These are phyloP conservation scores for Mortierella sp. DNA, from an alignment of 371 early-diverging fungal genomes.

Conservation along the genomic window DNA sequence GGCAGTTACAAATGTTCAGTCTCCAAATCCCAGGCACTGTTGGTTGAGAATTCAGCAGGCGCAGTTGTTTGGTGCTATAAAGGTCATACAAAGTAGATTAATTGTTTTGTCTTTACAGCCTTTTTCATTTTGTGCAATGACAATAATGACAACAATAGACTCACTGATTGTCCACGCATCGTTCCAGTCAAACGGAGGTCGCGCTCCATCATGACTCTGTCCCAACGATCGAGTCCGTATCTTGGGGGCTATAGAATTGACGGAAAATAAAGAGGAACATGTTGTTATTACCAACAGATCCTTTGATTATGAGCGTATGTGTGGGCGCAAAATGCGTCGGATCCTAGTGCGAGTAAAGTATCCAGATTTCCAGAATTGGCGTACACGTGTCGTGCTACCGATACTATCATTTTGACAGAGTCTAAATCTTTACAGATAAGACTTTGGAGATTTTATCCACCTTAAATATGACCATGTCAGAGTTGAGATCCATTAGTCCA, in stretches of 20 bases:
- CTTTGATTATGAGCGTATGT: neutral
- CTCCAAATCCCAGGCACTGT: slow-evolving; percentile 52
- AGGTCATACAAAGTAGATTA: neutral
- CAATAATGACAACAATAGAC: neutral
- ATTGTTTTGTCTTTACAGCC: neutral
- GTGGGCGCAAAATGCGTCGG: no score
- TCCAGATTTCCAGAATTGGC: no score
- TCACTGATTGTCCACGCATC: slow-evolving; percentile 58
- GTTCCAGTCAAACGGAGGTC: slow-evolving; percentile 60
- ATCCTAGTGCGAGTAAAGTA: no score
- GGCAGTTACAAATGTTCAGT: slow-evolving; percentile 35
- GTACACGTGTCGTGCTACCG: no score
- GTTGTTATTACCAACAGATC: neutral
- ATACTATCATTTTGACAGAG: neutral
- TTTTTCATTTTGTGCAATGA: neutral
- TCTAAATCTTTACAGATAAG: neutral
- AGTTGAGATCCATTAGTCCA: no score
- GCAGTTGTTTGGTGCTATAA: slow-evolving; percentile 41
- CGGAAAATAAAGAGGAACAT: neutral
- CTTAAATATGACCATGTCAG: no score
- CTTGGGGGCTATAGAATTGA: slow-evolving; percentile 51
- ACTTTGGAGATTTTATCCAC: no score
- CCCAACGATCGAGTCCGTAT: slow-evolving; percentile 59
- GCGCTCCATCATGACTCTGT: slow-evolving; percentile 60
- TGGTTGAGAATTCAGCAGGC: slow-evolving; percentile 45